Evolutionary conservation across 768 basidiomycete species (phyloP).

Genomic region (Mycena crocata): DNA sequence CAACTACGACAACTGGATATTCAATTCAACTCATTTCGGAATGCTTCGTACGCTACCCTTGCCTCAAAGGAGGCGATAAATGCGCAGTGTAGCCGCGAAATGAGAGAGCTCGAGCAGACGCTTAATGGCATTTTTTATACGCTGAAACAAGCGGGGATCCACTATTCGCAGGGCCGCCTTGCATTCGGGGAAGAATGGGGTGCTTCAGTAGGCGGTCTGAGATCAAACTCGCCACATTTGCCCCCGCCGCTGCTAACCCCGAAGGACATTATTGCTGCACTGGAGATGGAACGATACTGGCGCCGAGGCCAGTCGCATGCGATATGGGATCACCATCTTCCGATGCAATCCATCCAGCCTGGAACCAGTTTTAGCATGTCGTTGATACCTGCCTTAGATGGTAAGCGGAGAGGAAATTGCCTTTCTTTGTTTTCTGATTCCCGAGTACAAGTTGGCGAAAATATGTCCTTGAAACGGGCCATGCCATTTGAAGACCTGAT

Average conservation of each 20-base stretch:
- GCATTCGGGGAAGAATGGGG: constrained; percentile 23
- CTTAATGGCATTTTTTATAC: background rate
- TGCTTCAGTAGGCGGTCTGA: background rate
- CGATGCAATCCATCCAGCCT: background rate
- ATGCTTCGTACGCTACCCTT: background rate
- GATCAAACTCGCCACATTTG: background rate
- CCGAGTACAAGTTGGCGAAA: background rate
- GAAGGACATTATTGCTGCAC: background rate
- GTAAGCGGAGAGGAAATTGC: background rate
- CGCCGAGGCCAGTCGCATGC: background rate
- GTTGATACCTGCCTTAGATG: background rate
- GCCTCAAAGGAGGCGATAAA: constrained; percentile 5
- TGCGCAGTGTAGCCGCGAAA: background rate
- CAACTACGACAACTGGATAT: background rate
- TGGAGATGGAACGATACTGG: constrained; percentile 4
- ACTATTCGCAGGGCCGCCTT: constrained; percentile 13
- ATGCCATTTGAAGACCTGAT: background rate
- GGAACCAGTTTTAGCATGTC: background rate
- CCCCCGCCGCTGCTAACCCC: constrained; percentile 8
- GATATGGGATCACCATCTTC: background rate
- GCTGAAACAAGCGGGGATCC: constrained; percentile 13
- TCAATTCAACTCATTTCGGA: constrained; percentile 19
- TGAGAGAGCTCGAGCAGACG: background rate
- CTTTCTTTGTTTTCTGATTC: background rate
- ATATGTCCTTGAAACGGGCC: background rate